A percentile compares a stretch with the other conserved stretches of the same genome.
Evolutionary conservation across 2,329 filamentous ascomycete species (phyloP).

Genomic region (Leptoxyphium fumago): DNA sequence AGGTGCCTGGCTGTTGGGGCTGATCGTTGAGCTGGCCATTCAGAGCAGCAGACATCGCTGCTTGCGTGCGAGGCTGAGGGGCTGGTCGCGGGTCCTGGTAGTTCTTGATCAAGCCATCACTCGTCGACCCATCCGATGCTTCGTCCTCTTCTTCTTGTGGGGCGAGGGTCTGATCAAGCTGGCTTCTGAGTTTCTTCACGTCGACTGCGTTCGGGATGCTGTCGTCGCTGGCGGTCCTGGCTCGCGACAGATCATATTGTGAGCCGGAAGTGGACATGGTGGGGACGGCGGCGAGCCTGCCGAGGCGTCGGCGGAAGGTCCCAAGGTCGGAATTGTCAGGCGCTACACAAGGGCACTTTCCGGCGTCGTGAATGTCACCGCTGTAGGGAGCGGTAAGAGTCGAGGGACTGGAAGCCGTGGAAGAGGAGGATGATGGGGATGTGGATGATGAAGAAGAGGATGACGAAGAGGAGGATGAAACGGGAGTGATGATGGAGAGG

Average conservation of each 20-base stretch:
- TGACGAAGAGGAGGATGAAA: no score
- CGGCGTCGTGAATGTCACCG: slow-evolving; percentile 13
- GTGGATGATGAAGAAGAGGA: no score
- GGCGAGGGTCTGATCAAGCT: slow-evolving; percentile 15
- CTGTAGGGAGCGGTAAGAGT: background rate
- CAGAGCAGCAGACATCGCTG: slow-evolving; percentile 14
- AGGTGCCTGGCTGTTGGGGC: slow-evolving; percentile 6
- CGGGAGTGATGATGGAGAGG: no score
- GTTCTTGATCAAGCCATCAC: background rate
- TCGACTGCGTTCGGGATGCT: slow-evolving; percentile 8
- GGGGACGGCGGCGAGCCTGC: slow-evolving; percentile 16
- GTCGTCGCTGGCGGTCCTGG: slow-evolving; percentile 4
- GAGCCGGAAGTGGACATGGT: slow-evolving; percentile 2
- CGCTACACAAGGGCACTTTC: slow-evolving; percentile 16
- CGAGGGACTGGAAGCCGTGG: no score
- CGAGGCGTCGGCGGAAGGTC: slow-evolving; percentile 17
- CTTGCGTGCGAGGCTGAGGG: slow-evolving; percentile 2
- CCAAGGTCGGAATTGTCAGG: slow-evolving; percentile 16
- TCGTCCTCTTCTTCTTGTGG: slow-evolving; percentile 1
- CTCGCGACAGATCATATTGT: slow-evolving; percentile 1
- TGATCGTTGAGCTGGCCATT: slow-evolving; percentile 6
- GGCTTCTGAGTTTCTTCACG: slow-evolving; percentile 16
- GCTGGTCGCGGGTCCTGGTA: slow-evolving; percentile 2
- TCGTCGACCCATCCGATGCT: background rate
- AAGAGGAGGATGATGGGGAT: no score